Percentiles rank a stretch among this genome's conserved stretches.
Evolutionary conservation across 2,329 filamentous ascomycete genomes (phyloP).

Genomic region (Domatiomyces globalis): DNA sequence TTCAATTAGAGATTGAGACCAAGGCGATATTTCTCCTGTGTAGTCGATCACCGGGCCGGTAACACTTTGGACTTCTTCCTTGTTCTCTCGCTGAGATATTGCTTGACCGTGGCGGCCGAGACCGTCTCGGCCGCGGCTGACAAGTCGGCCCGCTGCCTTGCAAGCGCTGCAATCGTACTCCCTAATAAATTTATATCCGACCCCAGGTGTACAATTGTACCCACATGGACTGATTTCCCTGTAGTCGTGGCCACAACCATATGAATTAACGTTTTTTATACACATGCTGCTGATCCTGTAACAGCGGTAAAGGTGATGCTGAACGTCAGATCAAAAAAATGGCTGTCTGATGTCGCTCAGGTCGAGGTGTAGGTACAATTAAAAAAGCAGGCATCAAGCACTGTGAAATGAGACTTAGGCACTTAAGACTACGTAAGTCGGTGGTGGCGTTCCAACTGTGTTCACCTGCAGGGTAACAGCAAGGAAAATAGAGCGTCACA

Average conservation of each 20-base stretch:
- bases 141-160: conserved; percentile 11
- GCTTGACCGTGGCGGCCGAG: conserved; percentile 10
- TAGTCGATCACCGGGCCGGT: conserved; percentile 1
- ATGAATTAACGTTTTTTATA: conserved; percentile 16
- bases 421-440: no score
- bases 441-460: no score
- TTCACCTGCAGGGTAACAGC: no score
- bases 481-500: no score
- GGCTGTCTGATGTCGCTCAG: no score
- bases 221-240: conserved; percentile 13
- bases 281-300: conserved; percentile 10
- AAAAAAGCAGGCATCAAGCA: no score
- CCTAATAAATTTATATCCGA: conserved; percentile 11
- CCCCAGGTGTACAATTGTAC: conserved; percentile 9
- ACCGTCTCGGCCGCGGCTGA: conserved; percentile 16
- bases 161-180: conserved; percentile 14
- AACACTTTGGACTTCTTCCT: conserved; percentile 2
- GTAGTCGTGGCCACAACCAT: conserved; percentile 16
- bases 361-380: no score
- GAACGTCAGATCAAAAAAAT: no score
- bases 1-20: conserved; percentile 3
- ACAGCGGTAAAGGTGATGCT: not conserved
- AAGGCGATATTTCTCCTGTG: conserved; percentile 9
- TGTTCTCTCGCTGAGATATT: conserved; percentile 1
- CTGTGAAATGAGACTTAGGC: no score